Evolutionary conservation across 441 rosid genomes (phyloP), one percentile per base, ranked within the genome.

Genomic region (Populus hybrid): DNA sequence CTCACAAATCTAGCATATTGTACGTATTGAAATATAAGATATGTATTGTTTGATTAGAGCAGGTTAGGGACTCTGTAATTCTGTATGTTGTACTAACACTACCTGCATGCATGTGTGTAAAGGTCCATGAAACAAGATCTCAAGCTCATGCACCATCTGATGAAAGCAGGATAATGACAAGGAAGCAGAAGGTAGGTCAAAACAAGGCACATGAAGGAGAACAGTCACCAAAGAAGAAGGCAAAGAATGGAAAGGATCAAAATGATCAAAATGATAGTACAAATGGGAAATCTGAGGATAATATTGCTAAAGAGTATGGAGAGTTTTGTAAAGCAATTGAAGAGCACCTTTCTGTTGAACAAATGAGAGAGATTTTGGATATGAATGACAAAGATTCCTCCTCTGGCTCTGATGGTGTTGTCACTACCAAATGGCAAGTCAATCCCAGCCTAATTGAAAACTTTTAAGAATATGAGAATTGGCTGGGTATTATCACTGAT

Each of bases 81-180:
- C 1, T 40, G 50, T 40, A 40, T 40, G 11, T 12, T 57, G 2
- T 20, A 57, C 23, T n/a, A n/a, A 8, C 64, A 57, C 64, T 8
- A 2, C 64, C 64, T 57, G 64, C 10, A 20, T 8, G 64, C 23
- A 20, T 20, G 21, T 11, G 7, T 76, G 6, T 50, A 21, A 88
- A 89, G 94, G 92, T 92, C 26, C 95, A 88, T 74, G 97, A 95
- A 80, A 91, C 89, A 16, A 91, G 95, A 83, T 89, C 97, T 64
- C 90, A 87, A 72, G 83, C 82, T 2, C 92, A 85, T 73, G 73
- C 80, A 54, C 80, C 91, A 26, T 80, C 83, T 8, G 92, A 89
- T 21, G 97, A 95, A 8, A 91, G 88, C 35, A 92, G 85, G 85
- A 83, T 88, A 54, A 88, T 83, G 90, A 86, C 90, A 38, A 84